Percentiles rank a stretch among this genome's conserved stretches.
These are phyloP conservation scores for Candida ponderosae DNA, from an alignment of 805 yeast species.

Conservation along the genomic window DNA sequence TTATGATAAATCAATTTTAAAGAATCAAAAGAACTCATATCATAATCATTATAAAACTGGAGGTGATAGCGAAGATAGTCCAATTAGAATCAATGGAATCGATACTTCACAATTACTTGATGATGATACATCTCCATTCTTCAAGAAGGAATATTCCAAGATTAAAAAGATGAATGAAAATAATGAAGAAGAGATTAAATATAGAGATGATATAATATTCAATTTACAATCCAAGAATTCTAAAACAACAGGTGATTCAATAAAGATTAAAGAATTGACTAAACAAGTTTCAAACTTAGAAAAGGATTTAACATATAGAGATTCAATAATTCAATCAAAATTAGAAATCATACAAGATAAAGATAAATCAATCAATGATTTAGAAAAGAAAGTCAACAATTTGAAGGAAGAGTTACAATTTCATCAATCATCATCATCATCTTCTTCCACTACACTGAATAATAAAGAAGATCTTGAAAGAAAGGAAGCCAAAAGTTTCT, in stretches of 20 bases:
- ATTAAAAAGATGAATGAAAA: constrained; percentile 12
- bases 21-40: constrained; percentile 1
- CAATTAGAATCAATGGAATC: too few relatives aligned
- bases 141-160: constrained; percentile 13
- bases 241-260: background rate
- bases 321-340: constrained; percentile 11
- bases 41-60: too few relatives aligned
- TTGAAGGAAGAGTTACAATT: background rate
- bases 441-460: background rate
- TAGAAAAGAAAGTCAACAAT: background rate
- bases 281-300: constrained; percentile 7
- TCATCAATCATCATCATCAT: background rate
- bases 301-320: constrained; percentile 17
- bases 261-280: constrained; percentile 4
- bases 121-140: constrained; percentile 6
- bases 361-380: constrained; percentile 3
- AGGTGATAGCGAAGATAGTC: background rate
- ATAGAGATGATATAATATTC: constrained; percentile 16
- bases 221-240: constrained; percentile 10
- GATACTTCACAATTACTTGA: background rate
- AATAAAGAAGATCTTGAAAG: too few relatives aligned
- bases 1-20: constrained; percentile 5
- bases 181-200: constrained; percentile 18
- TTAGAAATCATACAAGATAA: constrained; percentile 4
- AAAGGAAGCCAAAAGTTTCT: background rate